Evolutionary conservation across 371 early-diverging fungal species (phyloP), one percentile per base, ranked within the genome.

Genomic region (Haplosporangium sp.): DNA sequence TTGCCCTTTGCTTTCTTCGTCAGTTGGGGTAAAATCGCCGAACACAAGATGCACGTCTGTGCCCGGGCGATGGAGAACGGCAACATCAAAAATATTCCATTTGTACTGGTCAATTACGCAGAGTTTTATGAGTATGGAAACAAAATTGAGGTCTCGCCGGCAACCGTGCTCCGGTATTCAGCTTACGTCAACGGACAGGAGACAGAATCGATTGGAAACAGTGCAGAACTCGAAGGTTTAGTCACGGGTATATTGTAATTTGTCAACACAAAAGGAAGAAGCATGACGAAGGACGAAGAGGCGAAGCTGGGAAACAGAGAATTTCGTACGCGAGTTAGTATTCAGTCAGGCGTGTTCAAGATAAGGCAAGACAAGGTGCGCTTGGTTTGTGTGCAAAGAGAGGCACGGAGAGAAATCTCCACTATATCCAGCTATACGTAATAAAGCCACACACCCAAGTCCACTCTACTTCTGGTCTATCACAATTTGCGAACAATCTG

Each of bases 31-130:
- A 76, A 71, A 46, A 70, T 70, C 47, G 71, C 77, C 1, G 71
- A 71, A 43, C 77, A 76, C 67, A 76, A 77, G 61, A 77, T 77
- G 77, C 71, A 77, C 36, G 72, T 77, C 18, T 70, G 71, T 38
- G 77, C 77, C 12, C 59, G 57, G 21, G 72, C 59, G 47, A 14
- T 77, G 18, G 77, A 77, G 52, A 63, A 71, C 20, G 77, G 77
- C 63, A 71, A 67, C 62, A 77, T 77, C 57, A 77, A 71, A 1
- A 56, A 51, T 2, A 77, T 77, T 52, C 77, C 77, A 0, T 71
- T 77, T 43, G 72, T 77, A 6, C 45, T 77, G 20, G 77, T 77
- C 48, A 71, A 77, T 42, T 77, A 77, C 41, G 77, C 71, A 54
- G 72, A 77, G 42, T 77, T 77, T 46, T 71, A 67, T 21, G 77